phyloP scores from a whole-genome alignment of 208 protist species.

The Trypanosoma conorhini region DNA sequence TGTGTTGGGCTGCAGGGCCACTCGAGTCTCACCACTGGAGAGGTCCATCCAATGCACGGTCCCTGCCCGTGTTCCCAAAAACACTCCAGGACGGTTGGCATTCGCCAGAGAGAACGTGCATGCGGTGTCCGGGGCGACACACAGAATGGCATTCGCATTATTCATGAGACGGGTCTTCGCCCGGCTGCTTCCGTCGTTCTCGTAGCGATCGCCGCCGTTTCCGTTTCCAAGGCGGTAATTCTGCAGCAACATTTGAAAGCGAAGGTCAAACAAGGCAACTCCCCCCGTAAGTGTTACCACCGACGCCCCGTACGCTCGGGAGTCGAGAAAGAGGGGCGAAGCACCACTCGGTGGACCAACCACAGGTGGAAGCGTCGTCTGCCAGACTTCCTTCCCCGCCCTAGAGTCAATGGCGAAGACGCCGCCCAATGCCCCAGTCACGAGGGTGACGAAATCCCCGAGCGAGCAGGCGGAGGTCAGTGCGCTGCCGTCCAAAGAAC shows the following conservation, averaged over 20 bases:
- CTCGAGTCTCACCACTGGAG: slow-evolving; percentile 16
- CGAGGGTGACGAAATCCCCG: slow-evolving; percentile 34
- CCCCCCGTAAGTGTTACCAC: slow-evolving; percentile 43
- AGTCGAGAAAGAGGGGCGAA: slow-evolving; percentile 35
- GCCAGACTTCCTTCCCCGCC: slow-evolving; percentile 35
- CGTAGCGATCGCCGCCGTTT: neutral
- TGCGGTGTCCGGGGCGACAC: slow-evolving; percentile 38
- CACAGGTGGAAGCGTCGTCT: slow-evolving; percentile 19
- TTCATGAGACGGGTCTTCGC: neutral
- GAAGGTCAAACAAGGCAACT: slow-evolving; percentile 71
- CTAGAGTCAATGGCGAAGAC: slow-evolving; percentile 29
- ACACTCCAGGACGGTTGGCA: slow-evolving; percentile 31
- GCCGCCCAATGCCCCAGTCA: slow-evolving; percentile 37
- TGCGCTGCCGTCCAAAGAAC: slow-evolving; percentile 24
- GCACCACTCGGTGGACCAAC: slow-evolving; percentile 46
- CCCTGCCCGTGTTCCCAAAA: slow-evolving; percentile 43
- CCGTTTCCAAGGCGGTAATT: slow-evolving; percentile 16
- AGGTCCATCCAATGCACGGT: slow-evolving; percentile 27
- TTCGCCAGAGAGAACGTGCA: slow-evolving; percentile 15
- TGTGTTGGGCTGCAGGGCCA: slow-evolving; percentile 26
- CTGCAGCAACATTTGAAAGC: slow-evolving; percentile 49
- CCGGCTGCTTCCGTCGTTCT: neutral
- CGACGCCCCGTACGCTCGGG: slow-evolving; percentile 36
- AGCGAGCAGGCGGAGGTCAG: slow-evolving; percentile 39
- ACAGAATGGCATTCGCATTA: slow-evolving; percentile 35